Evolutionary conservation across 164 flowering plant genomes (phyloP), one percentile per base, ranked within the genome.

Genomic region (Nymphaea colorata): DNA sequence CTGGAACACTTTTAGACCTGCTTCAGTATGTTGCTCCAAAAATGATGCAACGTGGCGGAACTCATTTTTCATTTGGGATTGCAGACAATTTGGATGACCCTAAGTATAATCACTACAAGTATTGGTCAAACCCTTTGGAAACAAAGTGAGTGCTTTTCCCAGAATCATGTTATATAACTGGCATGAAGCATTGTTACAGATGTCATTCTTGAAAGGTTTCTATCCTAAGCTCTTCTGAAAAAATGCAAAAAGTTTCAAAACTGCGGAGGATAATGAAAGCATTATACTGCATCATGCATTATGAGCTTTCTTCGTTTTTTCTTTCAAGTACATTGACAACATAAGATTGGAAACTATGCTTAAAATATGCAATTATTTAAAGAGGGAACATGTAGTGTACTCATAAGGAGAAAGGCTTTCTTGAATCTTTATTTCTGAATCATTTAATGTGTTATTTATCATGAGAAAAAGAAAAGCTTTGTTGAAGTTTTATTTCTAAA

Each of bases 111-210:
- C 89, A 90, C 76, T 88, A 83, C 78, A 85, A 82, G 77, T 90
- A 90, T 74, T 90, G 97, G 97, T 87, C 97, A 51, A 90, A 90
- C 70, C 97, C 97, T 64, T 76, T 91, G 65, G 97, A 91, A 77
- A 87, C 97, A 61, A 91, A 78, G 97, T 91, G 72, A 85, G 88
- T 41, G 18, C 55, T 61, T n/a, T 61, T 61, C 12, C 55, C 55
- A 47, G 7, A 47, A 47, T 47, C 12, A 14, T 14, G 12, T 25
- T 25, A 25, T 25, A 47, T 47, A 47, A 7, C 55, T 47, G 12
- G 55, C 55, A 47, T 47, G 55, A 4, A 47, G 12, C 7, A 47
- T 4, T 3, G 12, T 3, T 47, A 6, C 55, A 47, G 7, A 47
- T 47, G 12, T 47, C 55, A 47, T 47, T 47, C 55, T 47, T 47